Evolutionary conservation across 1,139 yeast genomes (phyloP).

Genomic region (Pichia sp.): DNA sequence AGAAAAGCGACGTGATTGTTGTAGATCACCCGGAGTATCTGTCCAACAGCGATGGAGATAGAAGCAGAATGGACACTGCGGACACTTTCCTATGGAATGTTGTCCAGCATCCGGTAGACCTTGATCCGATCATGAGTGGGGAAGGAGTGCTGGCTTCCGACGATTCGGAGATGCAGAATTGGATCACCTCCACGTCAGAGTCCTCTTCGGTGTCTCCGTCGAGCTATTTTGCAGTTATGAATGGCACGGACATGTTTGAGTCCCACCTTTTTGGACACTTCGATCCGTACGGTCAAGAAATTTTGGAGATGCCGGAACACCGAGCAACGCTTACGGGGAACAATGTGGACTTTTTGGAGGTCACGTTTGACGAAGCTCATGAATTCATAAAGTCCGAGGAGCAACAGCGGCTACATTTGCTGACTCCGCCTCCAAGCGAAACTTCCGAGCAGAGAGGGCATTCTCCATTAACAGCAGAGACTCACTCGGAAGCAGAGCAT

Average conservation of each 20-base stretch:
- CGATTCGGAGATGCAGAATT: neutral
- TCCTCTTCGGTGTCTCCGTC: neutral
- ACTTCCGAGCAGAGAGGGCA: neutral
- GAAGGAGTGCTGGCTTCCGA: neutral
- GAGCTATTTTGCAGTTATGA: neutral
- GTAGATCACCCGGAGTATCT: neutral
- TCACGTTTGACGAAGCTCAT: neutral
- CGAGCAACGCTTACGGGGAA: neutral
- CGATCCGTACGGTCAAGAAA: neutral
- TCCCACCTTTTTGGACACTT: neutral
- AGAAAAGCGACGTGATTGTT: too few relatives aligned
- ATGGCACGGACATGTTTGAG: neutral
- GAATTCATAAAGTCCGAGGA: neutral
- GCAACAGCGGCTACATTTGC: neutral
- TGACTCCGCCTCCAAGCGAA: constrained; percentile 2
- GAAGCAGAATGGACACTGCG: neutral
- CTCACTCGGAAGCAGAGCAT: neutral
- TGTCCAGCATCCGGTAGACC: neutral
- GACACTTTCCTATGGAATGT: neutral
- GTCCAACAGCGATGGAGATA: neutral
- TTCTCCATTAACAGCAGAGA: neutral
- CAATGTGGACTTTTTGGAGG: neutral
- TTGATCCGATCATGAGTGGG: neutral
- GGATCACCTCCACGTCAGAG: neutral
- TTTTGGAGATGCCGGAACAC: neutral